Evolutionary conservation across 1,284 basidiomycete genomes (phyloP).

Genomic region (Phaffia rhodozyma): DNA sequence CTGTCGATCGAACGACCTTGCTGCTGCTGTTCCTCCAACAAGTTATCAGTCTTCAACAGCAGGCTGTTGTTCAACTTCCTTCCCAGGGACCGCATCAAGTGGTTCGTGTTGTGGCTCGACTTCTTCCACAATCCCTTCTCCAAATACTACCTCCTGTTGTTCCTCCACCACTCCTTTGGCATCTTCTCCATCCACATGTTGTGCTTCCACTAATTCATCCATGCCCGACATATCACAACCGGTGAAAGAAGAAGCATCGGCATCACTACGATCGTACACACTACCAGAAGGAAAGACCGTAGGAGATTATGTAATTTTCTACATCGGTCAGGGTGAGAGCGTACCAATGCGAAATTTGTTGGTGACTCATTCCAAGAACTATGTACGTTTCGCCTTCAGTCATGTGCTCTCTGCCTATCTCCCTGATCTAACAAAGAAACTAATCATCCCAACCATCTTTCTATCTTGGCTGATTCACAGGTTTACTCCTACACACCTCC

Average conservation of each 20-base stretch:
- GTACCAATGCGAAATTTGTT: slow-evolving; percentile 74
- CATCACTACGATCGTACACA: slow-evolving; percentile 28
- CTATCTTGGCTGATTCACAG: slow-evolving; percentile 34
- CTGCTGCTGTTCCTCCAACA: no score
- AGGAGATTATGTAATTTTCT: slow-evolving; percentile 47
- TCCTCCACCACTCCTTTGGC: background rate
- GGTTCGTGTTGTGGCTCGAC: background rate
- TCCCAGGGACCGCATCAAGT: background rate
- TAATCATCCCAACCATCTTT: background rate
- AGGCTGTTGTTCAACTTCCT: background rate
- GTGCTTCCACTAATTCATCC: background rate
- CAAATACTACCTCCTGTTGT: background rate
- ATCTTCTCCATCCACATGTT: background rate
- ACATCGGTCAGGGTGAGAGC: slow-evolving; percentile 65
- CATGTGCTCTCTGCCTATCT: slow-evolving; percentile 23
- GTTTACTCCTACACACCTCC: slow-evolving; percentile 65
- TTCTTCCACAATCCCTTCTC: background rate
- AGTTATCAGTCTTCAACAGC: no score
- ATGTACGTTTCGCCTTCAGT: slow-evolving; percentile 30
- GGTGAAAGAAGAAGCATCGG: background rate
- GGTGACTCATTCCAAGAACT: slow-evolving; percentile 53
- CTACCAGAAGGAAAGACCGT: slow-evolving; percentile 30
- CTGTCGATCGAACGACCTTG: background rate
- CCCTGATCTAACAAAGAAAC: slow-evolving; percentile 29
- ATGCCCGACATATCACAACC: background rate